A percentile compares a stretch with the other conserved stretches of the same genome.
These are phyloP conservation scores for Lepraria neglecta DNA, from an alignment of 495 filamentous ascomycete genomes.

Conservation along the genomic window DNA sequence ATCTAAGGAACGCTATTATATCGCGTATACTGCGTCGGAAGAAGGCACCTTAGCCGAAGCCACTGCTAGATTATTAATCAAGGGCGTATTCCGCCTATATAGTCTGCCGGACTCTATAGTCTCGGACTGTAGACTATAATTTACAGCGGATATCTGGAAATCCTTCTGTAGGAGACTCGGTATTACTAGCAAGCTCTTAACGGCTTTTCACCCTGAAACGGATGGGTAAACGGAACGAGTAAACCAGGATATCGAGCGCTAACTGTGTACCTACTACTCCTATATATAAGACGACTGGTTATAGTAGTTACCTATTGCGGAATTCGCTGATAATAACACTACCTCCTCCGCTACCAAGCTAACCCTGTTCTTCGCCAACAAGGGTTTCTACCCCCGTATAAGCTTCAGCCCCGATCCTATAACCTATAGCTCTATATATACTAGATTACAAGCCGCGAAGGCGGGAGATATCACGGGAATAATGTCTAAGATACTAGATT, in stretches of 20 bases:
- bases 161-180: background rate
- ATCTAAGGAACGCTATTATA: background rate
- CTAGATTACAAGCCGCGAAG: background rate
- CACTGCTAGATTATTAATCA: background rate
- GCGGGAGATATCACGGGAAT: constrained; percentile 1
- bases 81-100: background rate
- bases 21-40: background rate
- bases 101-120: background rate
- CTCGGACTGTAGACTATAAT: too few relatives aligned
- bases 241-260: constrained; percentile 27
- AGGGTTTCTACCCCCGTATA: constrained; percentile 22
- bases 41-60: background rate
- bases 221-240: constrained; percentile 31
- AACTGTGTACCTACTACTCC: constrained; percentile 29
- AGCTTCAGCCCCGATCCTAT: constrained; percentile 13
- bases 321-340: constrained; percentile 25
- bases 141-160: background rate
- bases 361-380: background rate
- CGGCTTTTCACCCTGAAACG: constrained; percentile 11
- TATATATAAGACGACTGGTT: constrained; percentile 33
- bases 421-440: background rate
- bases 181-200: background rate
- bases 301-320: constrained; percentile 23
- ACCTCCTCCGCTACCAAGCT: too few relatives aligned
- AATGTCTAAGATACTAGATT: background rate